phyloP scores from a whole-genome alignment of 495 filamentous ascomycete genomes.

The Podospora sp. region DNA sequence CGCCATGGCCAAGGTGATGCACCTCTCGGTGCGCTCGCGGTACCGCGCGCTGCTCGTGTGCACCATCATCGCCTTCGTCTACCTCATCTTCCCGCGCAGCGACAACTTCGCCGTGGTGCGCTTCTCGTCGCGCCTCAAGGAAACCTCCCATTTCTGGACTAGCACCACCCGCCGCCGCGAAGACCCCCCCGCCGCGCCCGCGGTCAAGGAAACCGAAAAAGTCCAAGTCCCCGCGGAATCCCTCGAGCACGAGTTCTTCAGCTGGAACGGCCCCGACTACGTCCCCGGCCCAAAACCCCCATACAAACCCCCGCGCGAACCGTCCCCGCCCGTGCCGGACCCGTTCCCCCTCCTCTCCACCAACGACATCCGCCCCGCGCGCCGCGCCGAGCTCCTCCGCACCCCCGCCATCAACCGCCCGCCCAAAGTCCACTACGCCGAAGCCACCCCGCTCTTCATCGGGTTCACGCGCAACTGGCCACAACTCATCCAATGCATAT shows the following conservation, averaged over 20 bases:
- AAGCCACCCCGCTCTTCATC: slow-evolving; percentile 57
- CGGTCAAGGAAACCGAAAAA: neutral
- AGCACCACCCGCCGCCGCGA: neutral
- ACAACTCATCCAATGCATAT: slow-evolving; percentile 58
- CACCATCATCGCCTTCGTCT: slow-evolving; percentile 11
- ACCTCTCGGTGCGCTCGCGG: slow-evolving; percentile 20
- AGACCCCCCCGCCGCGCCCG: neutral
- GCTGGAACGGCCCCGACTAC: slow-evolving; percentile 22
- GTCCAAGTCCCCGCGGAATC: slow-evolving; percentile 18
- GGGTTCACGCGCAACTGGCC: slow-evolving; percentile 64
- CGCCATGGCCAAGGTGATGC: slow-evolving; percentile 16
- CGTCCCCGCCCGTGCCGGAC: slow-evolving; percentile 23
- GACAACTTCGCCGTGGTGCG: neutral
- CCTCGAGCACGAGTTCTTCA: slow-evolving; percentile 21
- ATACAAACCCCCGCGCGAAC: slow-evolving; percentile 23
- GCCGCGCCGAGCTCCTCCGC: slow-evolving; percentile 13
- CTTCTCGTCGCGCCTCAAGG: neutral
- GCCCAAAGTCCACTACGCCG: slow-evolving; percentile 37
- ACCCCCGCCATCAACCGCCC: slow-evolving; percentile 43
- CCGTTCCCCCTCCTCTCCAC: slow-evolving; percentile 32
- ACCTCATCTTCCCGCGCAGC: slow-evolving; percentile 6
- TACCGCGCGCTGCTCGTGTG: slow-evolving; percentile 22
- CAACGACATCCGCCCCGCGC: neutral
- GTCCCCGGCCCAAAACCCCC: slow-evolving; percentile 15
- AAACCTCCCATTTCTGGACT: neutral